A percentile compares a stretch with the other conserved stretches of the same genome.
Evolutionary conservation across 208 protist species (phyloP).

Genomic region (Crithidia bombi): DNA sequence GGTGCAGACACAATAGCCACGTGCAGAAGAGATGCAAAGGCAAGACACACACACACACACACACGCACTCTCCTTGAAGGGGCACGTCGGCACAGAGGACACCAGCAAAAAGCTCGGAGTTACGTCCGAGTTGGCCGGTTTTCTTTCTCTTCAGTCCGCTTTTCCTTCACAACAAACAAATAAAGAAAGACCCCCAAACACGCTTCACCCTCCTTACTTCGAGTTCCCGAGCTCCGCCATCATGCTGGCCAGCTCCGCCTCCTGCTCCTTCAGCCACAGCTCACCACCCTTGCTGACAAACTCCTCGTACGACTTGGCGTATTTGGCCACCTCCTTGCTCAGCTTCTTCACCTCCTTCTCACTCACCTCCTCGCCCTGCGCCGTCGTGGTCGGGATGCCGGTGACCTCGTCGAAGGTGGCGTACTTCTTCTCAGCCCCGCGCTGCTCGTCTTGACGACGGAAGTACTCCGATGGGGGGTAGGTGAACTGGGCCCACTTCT

Average conservation of each 20-base stretch:
- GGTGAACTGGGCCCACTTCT: constrained; percentile 71
- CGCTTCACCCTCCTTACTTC: no score
- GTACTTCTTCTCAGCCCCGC: constrained; percentile 41
- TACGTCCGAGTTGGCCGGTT: neutral
- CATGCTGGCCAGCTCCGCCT: constrained; percentile 52
- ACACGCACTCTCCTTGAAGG: no score
- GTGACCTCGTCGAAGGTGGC: constrained; percentile 53
- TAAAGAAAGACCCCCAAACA: neutral
- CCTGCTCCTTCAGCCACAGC: constrained; percentile 56
- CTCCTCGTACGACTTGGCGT: constrained; percentile 70
- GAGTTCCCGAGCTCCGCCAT: constrained; percentile 22
- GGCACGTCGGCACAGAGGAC: no score
- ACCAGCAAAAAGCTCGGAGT: no score
- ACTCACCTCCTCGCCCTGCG: constrained; percentile 43
- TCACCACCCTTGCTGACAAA: constrained; percentile 63
- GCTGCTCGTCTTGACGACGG: constrained; percentile 31
- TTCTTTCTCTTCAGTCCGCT: no score
- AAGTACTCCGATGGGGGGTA: constrained; percentile 53
- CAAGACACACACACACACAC: neutral
- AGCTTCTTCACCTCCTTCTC: constrained; percentile 81
- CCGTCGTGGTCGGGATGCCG: constrained; percentile 52
- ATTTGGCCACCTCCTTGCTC: constrained; percentile 73
- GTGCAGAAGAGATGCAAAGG: neutral
- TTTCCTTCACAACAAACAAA: neutral
- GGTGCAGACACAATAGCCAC: neutral